phyloP scores from a whole-genome alignment of 768 basidiomycete species.

The Amanita polypyramis region DNA sequence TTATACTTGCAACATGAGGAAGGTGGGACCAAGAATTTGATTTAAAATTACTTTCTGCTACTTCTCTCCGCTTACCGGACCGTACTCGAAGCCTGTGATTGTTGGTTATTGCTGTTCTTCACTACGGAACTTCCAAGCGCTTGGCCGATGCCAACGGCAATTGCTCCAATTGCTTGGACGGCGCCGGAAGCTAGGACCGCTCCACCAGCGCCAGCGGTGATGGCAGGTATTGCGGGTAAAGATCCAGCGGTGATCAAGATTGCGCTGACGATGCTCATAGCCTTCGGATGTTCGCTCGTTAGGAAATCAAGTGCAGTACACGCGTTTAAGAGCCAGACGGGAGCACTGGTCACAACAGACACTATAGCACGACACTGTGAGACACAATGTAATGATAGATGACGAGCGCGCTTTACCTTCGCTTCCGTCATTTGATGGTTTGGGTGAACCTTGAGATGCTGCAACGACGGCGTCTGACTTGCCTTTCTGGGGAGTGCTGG shows the following conservation, averaged over 20 bases:
- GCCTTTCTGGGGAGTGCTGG: conserved; percentile 16
- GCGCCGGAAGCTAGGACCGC: conserved; percentile 64
- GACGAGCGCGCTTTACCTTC: conserved; percentile 16
- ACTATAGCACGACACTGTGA: conserved; percentile 15
- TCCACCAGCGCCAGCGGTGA: conserved; percentile 60
- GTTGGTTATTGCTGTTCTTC: conserved; percentile 17
- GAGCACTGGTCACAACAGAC: conserved; percentile 47
- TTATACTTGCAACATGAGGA: neutral
- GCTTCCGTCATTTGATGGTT: conserved; percentile 10
- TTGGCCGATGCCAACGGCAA: conserved; percentile 65
- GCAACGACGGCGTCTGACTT: conserved; percentile 15
- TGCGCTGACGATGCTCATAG: conserved; percentile 62
- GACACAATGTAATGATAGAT: conserved; percentile 4
- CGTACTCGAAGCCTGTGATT: conserved; percentile 8
- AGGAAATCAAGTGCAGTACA: conserved; percentile 68
- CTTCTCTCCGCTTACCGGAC: neutral
- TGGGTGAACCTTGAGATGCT: neutral
- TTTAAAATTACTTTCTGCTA: neutral
- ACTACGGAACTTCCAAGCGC: conserved; percentile 25
- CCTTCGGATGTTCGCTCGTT: conserved; percentile 65
- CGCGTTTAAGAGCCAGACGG: conserved; percentile 70
- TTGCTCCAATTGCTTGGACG: conserved; percentile 69
- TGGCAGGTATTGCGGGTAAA: conserved; percentile 60
- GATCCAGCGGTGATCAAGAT: conserved; percentile 73
- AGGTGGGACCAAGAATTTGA: neutral